phyloP scores from a whole-genome alignment of 2,329 filamentous ascomycete species.

The Arthrobotrys entomopaga region DNA sequence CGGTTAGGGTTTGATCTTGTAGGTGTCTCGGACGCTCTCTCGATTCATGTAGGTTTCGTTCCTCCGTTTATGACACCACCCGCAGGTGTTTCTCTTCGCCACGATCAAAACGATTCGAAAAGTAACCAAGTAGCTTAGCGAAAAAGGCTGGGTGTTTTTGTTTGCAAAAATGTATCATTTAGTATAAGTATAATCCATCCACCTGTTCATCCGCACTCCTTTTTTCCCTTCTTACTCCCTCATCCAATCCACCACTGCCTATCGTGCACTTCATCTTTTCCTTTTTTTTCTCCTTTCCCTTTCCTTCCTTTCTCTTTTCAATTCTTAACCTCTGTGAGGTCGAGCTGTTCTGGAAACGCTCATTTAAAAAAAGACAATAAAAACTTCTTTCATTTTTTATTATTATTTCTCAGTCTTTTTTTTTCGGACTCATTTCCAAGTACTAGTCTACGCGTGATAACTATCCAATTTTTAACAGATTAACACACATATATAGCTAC shows the following conservation, averaged over 20 bases:
- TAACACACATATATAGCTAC: slow-evolving; percentile 1
- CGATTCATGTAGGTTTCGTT: not conserved
- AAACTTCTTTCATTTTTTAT: not conserved
- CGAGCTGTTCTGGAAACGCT: slow-evolving; percentile 53
- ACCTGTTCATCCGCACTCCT: slow-evolving; percentile 4
- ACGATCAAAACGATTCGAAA: slow-evolving; percentile 1
- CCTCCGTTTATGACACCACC: slow-evolving; percentile 1
- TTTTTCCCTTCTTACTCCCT: slow-evolving; percentile 13
- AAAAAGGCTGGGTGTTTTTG: not conserved
- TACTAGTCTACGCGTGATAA: not conserved
- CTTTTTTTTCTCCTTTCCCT: not conserved
- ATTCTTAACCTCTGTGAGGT: slow-evolving; percentile 50
- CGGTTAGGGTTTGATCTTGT: too few species aligned
- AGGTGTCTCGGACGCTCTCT: not conserved
- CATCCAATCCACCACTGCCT: not conserved
- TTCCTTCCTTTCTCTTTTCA: slow-evolving; percentile 23
- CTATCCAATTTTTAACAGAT: not conserved
- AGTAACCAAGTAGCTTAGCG: slow-evolving; percentile 20
- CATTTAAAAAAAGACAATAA: slow-evolving; percentile 21
- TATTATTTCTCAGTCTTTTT: not conserved
- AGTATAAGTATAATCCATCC: slow-evolving; percentile 34
- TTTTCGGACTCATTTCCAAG: not conserved
- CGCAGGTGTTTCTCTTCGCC: not conserved
- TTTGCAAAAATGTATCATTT: not conserved
- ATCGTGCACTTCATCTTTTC: not conserved